phyloP scores from a whole-genome alignment of 2,329 filamentous ascomycete genomes.

The Raffaelea albimanens region DNA sequence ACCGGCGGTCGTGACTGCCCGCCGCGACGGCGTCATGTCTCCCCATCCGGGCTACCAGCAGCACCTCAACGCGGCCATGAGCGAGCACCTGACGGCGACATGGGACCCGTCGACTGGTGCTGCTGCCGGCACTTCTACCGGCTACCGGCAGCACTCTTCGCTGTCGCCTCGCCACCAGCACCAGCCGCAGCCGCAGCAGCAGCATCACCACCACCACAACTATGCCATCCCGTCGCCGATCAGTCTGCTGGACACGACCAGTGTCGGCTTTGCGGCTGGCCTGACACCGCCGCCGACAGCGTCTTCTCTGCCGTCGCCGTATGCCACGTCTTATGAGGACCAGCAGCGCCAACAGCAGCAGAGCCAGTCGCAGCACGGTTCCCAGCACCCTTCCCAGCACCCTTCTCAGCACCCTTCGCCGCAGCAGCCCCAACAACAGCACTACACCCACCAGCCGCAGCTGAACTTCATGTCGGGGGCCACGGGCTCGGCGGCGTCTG shows the following conservation, averaged over 20 bases:
- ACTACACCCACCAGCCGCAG: slow-evolving; percentile 7
- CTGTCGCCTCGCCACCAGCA: neutral
- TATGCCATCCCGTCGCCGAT: slow-evolving; percentile 13
- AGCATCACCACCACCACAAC: slow-evolving; percentile 1
- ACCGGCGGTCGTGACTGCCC: neutral
- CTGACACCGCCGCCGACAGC: slow-evolving; percentile 50
- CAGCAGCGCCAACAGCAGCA: slow-evolving; percentile 1
- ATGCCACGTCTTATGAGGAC: slow-evolving; percentile 11
- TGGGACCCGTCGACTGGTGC: slow-evolving; percentile 9
- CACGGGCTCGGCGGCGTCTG: slow-evolving; percentile 3
- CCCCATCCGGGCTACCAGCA: slow-evolving; percentile 41
- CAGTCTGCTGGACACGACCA: slow-evolving; percentile 34
- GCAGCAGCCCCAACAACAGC: neutral
- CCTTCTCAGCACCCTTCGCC: slow-evolving; percentile 5
- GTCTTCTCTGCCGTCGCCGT: slow-evolving; percentile 36
- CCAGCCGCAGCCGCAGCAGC: slow-evolving; percentile 8
- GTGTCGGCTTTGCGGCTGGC: slow-evolving; percentile 32
- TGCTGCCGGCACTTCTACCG: neutral
- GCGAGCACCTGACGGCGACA: slow-evolving; percentile 39
- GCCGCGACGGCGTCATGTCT: slow-evolving; percentile 40
- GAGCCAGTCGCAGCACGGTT: neutral
- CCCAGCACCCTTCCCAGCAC: slow-evolving; percentile 2
- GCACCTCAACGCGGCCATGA: slow-evolving; percentile 45
- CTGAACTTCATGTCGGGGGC: slow-evolving; percentile 27
- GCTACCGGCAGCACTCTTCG: slow-evolving; percentile 1